These are phyloP conservation scores for Yarrowia deformans DNA, from an alignment of 805 yeast species.

Conservation along the genomic window DNA sequence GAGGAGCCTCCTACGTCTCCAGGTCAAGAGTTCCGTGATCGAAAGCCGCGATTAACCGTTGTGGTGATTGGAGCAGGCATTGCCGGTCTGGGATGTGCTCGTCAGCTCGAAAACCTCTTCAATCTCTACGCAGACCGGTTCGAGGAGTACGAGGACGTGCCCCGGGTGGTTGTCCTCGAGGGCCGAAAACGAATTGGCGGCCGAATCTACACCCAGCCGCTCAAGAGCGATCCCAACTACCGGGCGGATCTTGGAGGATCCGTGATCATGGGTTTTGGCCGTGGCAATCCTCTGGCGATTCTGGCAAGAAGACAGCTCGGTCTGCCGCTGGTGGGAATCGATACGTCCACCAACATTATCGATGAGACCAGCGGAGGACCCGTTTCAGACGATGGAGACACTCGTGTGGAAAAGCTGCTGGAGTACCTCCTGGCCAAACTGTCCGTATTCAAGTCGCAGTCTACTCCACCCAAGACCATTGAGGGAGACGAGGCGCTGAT, in stretches of 20 bases:
- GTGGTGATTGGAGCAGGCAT: slow-evolving; percentile 95
- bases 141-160: slow-evolving; percentile 52
- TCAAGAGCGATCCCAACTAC: slow-evolving; percentile 44
- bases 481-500: slow-evolving; percentile 52
- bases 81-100: slow-evolving; percentile 95
- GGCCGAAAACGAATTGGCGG: slow-evolving; percentile 55
- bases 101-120: slow-evolving; percentile 80
- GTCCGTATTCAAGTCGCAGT: slow-evolving; percentile 49
- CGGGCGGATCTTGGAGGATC: slow-evolving; percentile 54
- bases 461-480: slow-evolving; percentile 49
- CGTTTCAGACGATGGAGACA: slow-evolving; percentile 47
- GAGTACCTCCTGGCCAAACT: slow-evolving; percentile 51
- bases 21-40: slow-evolving; percentile 44
- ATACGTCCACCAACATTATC: slow-evolving; percentile 48
- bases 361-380: slow-evolving; percentile 50
- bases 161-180: slow-evolving; percentile 53
- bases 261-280: slow-evolving; percentile 53
- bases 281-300: slow-evolving; percentile 55
- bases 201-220: slow-evolving; percentile 52
- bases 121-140: slow-evolving; percentile 50
- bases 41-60: slow-evolving; percentile 55
- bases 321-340: slow-evolving; percentile 51
- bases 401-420: slow-evolving; percentile 50
- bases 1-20: slow-evolving; percentile 41
- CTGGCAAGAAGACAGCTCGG: slow-evolving; percentile 54